Percentiles rank a stretch among this genome's conserved stretches.
Conservation (phyloP, 257 asterid genomes). For the Schizonepeta tenuifolia region DNA sequence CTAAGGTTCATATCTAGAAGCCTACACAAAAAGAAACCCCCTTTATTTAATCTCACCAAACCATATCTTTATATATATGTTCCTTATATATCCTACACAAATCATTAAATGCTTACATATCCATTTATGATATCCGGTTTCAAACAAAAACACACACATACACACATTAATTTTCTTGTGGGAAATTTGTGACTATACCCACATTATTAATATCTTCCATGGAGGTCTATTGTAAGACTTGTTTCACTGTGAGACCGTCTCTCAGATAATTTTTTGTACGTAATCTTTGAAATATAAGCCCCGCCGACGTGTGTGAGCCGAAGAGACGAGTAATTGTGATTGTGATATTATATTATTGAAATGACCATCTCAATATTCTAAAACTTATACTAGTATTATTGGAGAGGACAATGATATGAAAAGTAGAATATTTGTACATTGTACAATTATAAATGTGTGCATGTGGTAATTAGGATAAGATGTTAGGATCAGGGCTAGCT, state of each 20-base stretch:
- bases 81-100: conserved; percentile 1
- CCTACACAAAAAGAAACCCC: conserved; percentile 25
- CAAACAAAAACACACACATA: not conserved
- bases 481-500: not conserved
- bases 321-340: not conserved
- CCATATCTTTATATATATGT: not conserved
- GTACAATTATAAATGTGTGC: not conserved
- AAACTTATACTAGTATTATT: no score
- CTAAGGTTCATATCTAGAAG: conserved; percentile 27
- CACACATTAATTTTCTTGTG: not conserved
- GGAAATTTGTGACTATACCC: not conserved
- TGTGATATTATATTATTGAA: no score
- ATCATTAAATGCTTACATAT: conserved; percentile 4
- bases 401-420: not conserved
- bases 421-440: not conserved
- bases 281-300: no score
- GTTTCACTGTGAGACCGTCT: no score
- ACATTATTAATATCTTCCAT: not conserved
- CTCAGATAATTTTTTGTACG: no score
- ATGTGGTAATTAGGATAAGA: not conserved
- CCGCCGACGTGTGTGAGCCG: no score
- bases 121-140: not conserved
- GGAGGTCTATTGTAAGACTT: no score
- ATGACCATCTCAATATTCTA: no score
- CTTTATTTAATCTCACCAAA: conserved; percentile 32